These are phyloP conservation scores for Syzygium grande DNA, from an alignment of 345 rosid species.

Conservation along the genomic window DNA sequence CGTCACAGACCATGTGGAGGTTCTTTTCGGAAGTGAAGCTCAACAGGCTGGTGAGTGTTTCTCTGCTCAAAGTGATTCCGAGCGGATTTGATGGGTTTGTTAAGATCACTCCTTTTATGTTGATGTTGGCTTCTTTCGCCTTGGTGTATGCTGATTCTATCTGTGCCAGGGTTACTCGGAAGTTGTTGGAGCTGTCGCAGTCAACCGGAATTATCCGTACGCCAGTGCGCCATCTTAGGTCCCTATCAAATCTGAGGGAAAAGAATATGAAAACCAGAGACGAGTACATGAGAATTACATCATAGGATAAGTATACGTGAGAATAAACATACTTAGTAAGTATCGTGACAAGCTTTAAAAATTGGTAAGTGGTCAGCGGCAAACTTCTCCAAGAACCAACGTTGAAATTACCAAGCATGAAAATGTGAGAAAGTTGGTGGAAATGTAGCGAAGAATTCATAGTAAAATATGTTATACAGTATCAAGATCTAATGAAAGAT, in stretches of 20 bases:
- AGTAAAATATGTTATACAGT: not conserved
- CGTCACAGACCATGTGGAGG: conserved; percentile 79
- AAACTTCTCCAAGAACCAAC: not conserved
- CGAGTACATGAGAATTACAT: not conserved
- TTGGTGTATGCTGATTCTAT: conserved; percentile 45
- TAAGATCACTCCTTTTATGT: conserved; percentile 65
- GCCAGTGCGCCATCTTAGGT: conserved; percentile 82
- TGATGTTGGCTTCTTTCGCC: conserved; percentile 35
- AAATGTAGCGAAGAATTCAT: not conserved
- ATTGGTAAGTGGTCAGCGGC: not conserved
- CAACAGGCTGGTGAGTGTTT: conserved; percentile 35
- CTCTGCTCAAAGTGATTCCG: conserved; percentile 48
- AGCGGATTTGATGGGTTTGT: conserved; percentile 90
- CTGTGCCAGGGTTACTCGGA: conserved; percentile 41
- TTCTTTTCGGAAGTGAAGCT: conserved; percentile 38
- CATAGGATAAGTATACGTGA: not conserved
- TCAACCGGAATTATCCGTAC: conserved; percentile 51
- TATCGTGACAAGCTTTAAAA: not conserved
- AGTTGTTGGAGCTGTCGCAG: conserved; percentile 61
- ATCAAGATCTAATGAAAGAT: not conserved
- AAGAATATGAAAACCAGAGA: not conserved
- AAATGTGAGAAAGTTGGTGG: not conserved
- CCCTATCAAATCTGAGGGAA: conserved; percentile 59
- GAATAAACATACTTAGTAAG: not conserved
- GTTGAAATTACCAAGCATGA: not conserved